These are phyloP conservation scores for Yamadazyma triangularis DNA, from an alignment of 1,139 yeast species.

Conservation along the genomic window DNA sequence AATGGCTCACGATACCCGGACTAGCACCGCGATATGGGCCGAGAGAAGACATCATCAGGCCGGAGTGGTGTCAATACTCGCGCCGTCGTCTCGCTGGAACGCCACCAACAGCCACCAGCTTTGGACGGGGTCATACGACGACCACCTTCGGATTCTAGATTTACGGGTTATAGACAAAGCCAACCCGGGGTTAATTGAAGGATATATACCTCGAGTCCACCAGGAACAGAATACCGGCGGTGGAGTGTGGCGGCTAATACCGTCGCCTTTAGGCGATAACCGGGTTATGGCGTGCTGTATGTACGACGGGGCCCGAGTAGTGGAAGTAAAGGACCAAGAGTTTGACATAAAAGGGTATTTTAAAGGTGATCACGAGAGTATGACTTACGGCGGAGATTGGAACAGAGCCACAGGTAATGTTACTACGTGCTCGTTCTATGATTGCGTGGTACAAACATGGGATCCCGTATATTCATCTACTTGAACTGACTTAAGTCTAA, in stretches of 20 bases:
- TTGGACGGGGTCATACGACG: conserved; percentile 95
- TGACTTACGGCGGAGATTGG: conserved; percentile 98
- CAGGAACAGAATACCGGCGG: conserved; percentile 64
- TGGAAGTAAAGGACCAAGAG: conserved; percentile 30
- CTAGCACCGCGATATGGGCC: conserved; percentile 45
- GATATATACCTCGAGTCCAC: conserved; percentile 44
- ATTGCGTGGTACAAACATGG: conserved; percentile 78
- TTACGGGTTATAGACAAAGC: conserved; percentile 48
- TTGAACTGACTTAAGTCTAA: conserved; percentile 49
- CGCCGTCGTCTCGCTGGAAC: conserved; percentile 41
- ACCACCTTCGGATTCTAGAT: conserved; percentile 65
- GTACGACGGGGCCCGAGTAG: conserved; percentile 88
- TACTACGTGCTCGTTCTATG: conserved; percentile 90
- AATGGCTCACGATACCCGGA: conserved; percentile 70
- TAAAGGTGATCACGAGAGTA: conserved; percentile 77
- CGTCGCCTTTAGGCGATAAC: conserved; percentile 43
- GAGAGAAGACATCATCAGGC: conserved; percentile 68
- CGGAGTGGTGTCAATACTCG: conserved; percentile 78
- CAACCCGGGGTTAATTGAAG: conserved; percentile 36
- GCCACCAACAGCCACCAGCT: conserved; percentile 45
- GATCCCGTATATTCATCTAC: conserved; percentile 10
- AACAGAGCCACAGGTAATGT: conserved; percentile 37
- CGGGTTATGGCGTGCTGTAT: conserved; percentile 78
- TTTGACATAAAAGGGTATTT: conserved; percentile 46
- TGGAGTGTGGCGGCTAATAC: conserved; percentile 90